Evolutionary conservation across 2,329 filamentous ascomycete genomes (phyloP).

Genomic region (Nigrograna mackinnonii): DNA sequence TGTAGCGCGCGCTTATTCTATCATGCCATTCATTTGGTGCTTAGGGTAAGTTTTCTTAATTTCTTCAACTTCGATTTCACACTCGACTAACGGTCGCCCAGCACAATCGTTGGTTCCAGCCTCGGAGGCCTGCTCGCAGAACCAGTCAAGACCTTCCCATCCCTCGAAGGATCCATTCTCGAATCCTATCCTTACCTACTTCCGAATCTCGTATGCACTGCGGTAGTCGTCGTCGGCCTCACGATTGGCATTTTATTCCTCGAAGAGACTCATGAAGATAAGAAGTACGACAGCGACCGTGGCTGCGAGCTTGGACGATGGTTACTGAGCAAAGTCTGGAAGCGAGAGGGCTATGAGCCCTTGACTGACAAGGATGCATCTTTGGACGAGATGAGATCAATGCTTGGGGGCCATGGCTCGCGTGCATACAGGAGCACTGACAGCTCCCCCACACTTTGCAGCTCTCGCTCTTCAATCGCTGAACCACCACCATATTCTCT

Average conservation of each 20-base stretch:
- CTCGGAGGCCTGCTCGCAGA: slow-evolving; percentile 89
- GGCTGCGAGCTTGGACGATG: slow-evolving; percentile 78
- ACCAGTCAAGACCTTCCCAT: slow-evolving; percentile 81
- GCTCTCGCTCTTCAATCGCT: slow-evolving; percentile 33
- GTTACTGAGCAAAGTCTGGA: slow-evolving; percentile 52
- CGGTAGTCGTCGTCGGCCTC: slow-evolving; percentile 76
- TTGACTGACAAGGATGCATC: slow-evolving; percentile 48
- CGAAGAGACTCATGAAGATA: slow-evolving; percentile 89
- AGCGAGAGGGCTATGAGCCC: slow-evolving; percentile 27
- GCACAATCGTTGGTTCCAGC: slow-evolving; percentile 88
- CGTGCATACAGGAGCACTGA: slow-evolving; percentile 64
- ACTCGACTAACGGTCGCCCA: slow-evolving; percentile 41
- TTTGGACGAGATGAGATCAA: slow-evolving; percentile 63
- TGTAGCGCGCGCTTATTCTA: slow-evolving; percentile 85
- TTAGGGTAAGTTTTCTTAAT: slow-evolving; percentile 67
- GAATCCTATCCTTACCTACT: slow-evolving; percentile 87
- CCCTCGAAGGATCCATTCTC: slow-evolving; percentile 73
- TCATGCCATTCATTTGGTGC: slow-evolving; percentile 99
- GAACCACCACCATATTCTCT: slow-evolving; percentile 38
- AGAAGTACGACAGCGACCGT: slow-evolving; percentile 74
- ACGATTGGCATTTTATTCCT: slow-evolving; percentile 81
- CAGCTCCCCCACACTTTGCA: slow-evolving; percentile 55
- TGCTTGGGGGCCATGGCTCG: slow-evolving; percentile 61
- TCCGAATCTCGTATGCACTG: slow-evolving; percentile 86
- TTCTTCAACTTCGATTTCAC: slow-evolving; percentile 8